Percentiles rank a stretch among this genome's conserved stretches.
Conservation (phyloP, 2,329 filamentous ascomycete species). For the Monilinia polystroma region DNA sequence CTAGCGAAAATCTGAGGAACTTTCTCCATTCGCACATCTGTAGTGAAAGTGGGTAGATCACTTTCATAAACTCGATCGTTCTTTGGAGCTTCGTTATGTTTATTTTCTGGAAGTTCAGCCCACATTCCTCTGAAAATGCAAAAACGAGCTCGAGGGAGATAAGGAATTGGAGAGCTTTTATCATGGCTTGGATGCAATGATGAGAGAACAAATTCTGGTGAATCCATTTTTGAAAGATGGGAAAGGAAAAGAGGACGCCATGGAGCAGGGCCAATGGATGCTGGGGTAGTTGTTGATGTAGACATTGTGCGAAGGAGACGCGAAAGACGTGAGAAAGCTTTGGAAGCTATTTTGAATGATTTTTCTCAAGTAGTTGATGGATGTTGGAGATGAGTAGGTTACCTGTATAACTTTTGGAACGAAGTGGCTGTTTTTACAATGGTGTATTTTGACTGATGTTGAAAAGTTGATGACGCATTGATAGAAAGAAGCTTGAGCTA, state of each 20-base stretch:
- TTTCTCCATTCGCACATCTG: constrained; percentile 86
- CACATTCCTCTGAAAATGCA: constrained; percentile 88
- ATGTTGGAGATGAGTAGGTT: background rate
- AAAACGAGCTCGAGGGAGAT: constrained; percentile 62
- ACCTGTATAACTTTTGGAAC: background rate
- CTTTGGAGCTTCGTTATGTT: constrained; percentile 67
- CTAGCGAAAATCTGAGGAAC: constrained; percentile 64
- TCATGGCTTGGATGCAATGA: constrained; percentile 46
- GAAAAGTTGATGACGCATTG: constrained; percentile 21
- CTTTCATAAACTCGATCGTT: constrained; percentile 73
- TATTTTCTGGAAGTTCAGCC: constrained; percentile 68
- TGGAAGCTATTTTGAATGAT: constrained; percentile 38
- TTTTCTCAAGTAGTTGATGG: background rate
- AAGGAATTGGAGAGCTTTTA: constrained; percentile 41
- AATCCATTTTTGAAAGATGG: constrained; percentile 41
- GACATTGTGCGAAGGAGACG: constrained; percentile 39
- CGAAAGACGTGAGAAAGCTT: constrained; percentile 33
- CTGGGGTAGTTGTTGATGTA: constrained; percentile 32
- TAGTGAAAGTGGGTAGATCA: constrained; percentile 81
- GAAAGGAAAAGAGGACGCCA: constrained; percentile 41
- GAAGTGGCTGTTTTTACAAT: background rate
- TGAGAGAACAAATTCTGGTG: constrained; percentile 44
- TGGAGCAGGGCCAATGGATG: constrained; percentile 35
- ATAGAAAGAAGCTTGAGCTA: constrained; percentile 8
- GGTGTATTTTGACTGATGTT: background rate